Conservation (phyloP, 441 rosid genomes). For the Syzygium syzygioides region DNA sequence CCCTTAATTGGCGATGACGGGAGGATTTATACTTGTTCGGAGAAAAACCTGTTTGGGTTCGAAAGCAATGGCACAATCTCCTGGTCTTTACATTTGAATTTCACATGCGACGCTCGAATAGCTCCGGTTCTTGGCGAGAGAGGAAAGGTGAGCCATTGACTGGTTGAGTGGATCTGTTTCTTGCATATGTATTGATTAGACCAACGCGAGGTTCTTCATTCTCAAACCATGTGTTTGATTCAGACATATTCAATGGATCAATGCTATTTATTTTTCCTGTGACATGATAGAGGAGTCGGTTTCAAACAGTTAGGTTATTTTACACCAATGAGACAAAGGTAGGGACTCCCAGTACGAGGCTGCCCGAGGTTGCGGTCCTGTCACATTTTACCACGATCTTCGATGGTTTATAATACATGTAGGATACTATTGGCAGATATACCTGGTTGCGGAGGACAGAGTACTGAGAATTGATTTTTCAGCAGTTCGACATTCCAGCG, state of each 20-base stretch:
- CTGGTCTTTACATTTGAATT: constrained; percentile 60
- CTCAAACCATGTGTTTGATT: not conserved
- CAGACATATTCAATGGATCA: not conserved
- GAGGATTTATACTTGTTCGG: constrained; percentile 63
- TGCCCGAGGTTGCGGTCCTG: not conserved
- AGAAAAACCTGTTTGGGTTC: constrained; percentile 49
- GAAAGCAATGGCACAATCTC: constrained; percentile 70
- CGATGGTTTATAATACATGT: not conserved
- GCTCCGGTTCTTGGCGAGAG: constrained; percentile 59
- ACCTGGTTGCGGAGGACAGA: constrained; percentile 67
- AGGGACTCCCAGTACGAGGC: not conserved
- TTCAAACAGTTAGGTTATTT: not conserved
- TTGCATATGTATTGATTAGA: not conserved
- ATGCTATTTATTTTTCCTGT: not conserved
- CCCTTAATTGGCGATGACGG: constrained; percentile 59
- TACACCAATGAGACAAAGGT: not conserved
- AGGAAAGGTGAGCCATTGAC: constrained; percentile 38
- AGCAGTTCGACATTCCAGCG: constrained; percentile 30
- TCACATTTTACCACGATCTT: not conserved
- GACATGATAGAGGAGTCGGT: not conserved
- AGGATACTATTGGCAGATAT: constrained; percentile 41
- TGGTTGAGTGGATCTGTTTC: not conserved
- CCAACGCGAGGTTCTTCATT: not conserved
- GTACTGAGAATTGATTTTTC: constrained; percentile 41
- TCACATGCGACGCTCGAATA: constrained; percentile 32